Conservation (phyloP, 441 rosid species). For the Cnidoscolus chayamansa region DNA sequence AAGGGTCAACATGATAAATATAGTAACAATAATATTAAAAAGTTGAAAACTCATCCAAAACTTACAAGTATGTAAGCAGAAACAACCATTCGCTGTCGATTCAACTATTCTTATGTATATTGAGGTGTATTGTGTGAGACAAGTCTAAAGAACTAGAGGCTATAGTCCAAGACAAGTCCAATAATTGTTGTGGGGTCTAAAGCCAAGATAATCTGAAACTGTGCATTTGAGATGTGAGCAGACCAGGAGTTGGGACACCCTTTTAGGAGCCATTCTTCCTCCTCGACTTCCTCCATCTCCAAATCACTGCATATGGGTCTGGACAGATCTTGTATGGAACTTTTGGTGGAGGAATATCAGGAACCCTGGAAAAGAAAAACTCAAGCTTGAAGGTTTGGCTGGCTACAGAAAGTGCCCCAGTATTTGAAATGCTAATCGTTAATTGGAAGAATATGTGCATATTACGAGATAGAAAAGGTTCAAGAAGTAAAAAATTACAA, state of each 20-base stretch:
- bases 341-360: conserved; percentile 55
- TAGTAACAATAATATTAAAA: too few relatives aligned
- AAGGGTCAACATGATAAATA: too few relatives aligned
- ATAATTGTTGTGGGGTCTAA: background rate
- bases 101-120: conserved; percentile 5
- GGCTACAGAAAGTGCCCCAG: too few relatives aligned
- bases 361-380: conserved; percentile 44
- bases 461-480: too few relatives aligned
- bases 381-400: background rate
- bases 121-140: background rate
- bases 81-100: background rate
- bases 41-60: background rate
- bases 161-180: background rate
- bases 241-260: background rate
- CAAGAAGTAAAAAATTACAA: too few relatives aligned
- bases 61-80: background rate
- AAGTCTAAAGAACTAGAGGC: too few relatives aligned
- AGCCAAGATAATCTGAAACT: background rate
- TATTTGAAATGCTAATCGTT: too few relatives aligned
- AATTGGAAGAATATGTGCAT: too few relatives aligned
- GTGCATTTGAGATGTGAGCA: background rate
- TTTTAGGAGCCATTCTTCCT: conserved; percentile 11
- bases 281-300: conserved; percentile 32
- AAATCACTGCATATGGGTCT: conserved; percentile 28
- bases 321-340: conserved; percentile 53